A percentile compares a stretch with the other conserved stretches of the same genome.
Evolutionary conservation across 192 early-diverging fungal genomes (phyloP).

Genomic region (Entomortierella lignicola): DNA sequence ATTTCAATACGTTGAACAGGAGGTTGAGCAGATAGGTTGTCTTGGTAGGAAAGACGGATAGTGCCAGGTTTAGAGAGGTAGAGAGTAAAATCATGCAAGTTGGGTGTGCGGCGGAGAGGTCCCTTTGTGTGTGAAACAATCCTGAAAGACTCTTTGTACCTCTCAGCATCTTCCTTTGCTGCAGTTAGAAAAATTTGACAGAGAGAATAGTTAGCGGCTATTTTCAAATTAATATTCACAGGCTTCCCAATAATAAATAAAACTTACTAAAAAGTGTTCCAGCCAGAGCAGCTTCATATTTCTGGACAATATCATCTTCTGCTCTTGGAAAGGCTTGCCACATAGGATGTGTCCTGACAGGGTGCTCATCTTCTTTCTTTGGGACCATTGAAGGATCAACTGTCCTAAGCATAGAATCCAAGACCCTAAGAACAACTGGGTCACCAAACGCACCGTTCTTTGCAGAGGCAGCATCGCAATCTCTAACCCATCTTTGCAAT

Average conservation of each 20-base stretch:
- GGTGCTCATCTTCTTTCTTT: conserved; percentile 26
- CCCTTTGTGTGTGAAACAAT: conserved; percentile 66
- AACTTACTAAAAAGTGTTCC: conserved; percentile 46
- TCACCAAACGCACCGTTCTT: conserved; percentile 55
- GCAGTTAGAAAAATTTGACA: not conserved
- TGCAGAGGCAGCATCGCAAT: conserved; percentile 73
- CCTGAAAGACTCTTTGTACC: conserved; percentile 55
- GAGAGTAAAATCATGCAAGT: conserved; percentile 67
- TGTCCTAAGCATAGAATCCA: conserved; percentile 74
- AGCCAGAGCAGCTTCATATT: conserved; percentile 41
- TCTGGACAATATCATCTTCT: conserved; percentile 26
- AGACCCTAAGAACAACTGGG: conserved; percentile 62
- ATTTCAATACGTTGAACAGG: conserved; percentile 59
- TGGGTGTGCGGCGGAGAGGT: conserved; percentile 67
- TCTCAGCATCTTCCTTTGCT: conserved; percentile 47
- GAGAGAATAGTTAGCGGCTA: not conserved
- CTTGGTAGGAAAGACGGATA: conserved; percentile 51
- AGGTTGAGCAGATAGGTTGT: conserved; percentile 16
- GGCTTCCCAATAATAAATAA: not conserved
- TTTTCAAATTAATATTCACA: no score
- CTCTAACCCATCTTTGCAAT: conserved; percentile 76
- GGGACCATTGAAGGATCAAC: conserved; percentile 67
- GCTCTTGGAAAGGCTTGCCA: conserved; percentile 57
- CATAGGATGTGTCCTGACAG: conserved; percentile 48
- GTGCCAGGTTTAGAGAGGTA: conserved; percentile 68